Evolutionary conservation across 768 basidiomycete species (phyloP).

Genomic region (Cyclocybe cylindracea): DNA sequence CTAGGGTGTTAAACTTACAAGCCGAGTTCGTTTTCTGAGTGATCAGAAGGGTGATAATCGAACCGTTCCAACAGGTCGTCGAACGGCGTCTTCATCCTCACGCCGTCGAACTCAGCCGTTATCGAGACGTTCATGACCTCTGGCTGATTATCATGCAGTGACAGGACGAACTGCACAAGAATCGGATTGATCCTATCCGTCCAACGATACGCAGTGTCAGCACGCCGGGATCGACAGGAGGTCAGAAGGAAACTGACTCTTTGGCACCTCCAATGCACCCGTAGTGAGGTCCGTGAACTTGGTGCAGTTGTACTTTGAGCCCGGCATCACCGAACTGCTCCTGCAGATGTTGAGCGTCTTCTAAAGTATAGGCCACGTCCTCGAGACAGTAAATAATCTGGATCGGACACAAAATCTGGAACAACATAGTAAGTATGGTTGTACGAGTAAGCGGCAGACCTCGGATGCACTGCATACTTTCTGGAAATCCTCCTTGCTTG

Average conservation of each 20-base stretch:
- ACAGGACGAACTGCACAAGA: slow-evolving; percentile 10
- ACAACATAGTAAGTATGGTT: background rate
- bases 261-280: slow-evolving; percentile 8
- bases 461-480: slow-evolving; percentile 4
- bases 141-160: slow-evolving; percentile 3
- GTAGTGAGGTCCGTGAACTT: slow-evolving; percentile 16
- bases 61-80: slow-evolving; percentile 5
- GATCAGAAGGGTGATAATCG: slow-evolving; percentile 8
- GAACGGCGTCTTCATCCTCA: slow-evolving; percentile 13
- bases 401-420: slow-evolving; percentile 11
- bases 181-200: slow-evolving; percentile 13
- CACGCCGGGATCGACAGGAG: background rate
- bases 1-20: too few species aligned
- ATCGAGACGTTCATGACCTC: background rate
- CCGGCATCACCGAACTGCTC: slow-evolving; percentile 8
- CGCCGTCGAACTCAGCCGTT: slow-evolving; percentile 1
- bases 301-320: slow-evolving; percentile 8
- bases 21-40: background rate
- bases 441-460: background rate
- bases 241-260: slow-evolving; percentile 1
- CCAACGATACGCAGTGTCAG: background rate
- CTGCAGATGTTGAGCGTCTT: slow-evolving; percentile 9
- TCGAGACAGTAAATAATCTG: slow-evolving; percentile 16
- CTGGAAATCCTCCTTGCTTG: slow-evolving; percentile 1
- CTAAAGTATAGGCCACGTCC: slow-evolving; percentile 12